Base-by-base conservation (phyloP, 331 rosid genomes). In the Saraca asoca region DNA sequence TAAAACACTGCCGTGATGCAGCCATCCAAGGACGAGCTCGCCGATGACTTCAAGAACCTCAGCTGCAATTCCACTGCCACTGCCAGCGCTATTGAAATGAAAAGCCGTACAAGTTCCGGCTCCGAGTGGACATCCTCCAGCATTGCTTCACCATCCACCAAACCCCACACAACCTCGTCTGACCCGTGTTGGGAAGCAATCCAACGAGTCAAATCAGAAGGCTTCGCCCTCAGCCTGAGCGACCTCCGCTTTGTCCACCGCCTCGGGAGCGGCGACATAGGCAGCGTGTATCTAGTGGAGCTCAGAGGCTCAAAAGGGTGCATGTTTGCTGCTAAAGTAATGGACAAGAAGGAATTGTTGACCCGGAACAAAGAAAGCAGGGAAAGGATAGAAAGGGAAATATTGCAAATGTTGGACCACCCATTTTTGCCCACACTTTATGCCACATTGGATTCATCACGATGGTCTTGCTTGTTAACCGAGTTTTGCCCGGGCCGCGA, bases 401-500 rank as follows among this genome's bases (percentile, higher is more conserved):
- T 72, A 6, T 12, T 72, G 8, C 51, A 72, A 19, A 15, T 37
- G 34, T 7, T 71, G 10, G 64, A 62, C 42, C 76, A 71, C 18
- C 76, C 76, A 0, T 72, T 72, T 15, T n/a, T 64, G 5, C 71
- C 77, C 0, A 73, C 66, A 0, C 78, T 73, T 20, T 73, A 73
- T 13, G 78, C 72, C 3, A n/a, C 66, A 0, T 2, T 73, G 0
- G 66, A 64, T 7, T 45, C 72, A 5, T 13, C 59, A 0, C 51
- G 66, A 11, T 73, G 78, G 72, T 64, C 52, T 5, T 64, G 72
- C 46, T 34, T 73, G 37, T 52, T 73, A 4, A 73, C 66, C 2
- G 72, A 73, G 51, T 73, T 73, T 13, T 73, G 78, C 44, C 53
- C 72, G 51, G 72, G 78, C 44, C 60, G 78, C 24, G 66, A 64